Percentiles rank a stretch among this genome's conserved stretches.
These are phyloP conservation scores for Amylocystis lapponica DNA, from an alignment of 768 basidiomycete genomes.

Conservation along the genomic window DNA sequence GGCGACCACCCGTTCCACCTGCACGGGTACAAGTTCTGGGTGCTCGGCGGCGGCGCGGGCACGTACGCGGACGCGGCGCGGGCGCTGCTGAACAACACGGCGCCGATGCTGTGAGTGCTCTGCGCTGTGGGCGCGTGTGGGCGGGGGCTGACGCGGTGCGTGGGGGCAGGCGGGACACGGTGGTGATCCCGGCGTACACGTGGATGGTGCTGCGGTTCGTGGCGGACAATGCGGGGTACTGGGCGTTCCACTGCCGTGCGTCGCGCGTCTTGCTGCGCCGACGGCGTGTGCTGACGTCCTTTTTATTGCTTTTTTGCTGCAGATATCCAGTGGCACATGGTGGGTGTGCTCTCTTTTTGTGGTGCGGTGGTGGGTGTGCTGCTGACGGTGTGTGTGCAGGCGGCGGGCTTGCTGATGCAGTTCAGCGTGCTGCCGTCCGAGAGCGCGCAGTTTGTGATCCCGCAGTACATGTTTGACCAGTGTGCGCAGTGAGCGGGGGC, in stretches of 20 bases:
- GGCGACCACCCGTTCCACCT: slow-evolving; percentile 33
- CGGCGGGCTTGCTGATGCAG: slow-evolving; percentile 36
- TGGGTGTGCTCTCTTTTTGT: not conserved
- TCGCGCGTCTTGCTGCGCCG: slow-evolving; percentile 29
- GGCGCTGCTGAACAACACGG: slow-evolving; percentile 29
- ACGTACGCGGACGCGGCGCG: slow-evolving; percentile 23
- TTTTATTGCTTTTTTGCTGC: not conserved
- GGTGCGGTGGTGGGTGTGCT: not conserved
- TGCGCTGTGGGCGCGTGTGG: not conserved
- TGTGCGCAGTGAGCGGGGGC: slow-evolving; percentile 16
- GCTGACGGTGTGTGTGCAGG: slow-evolving; percentile 10
- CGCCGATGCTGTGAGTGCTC: slow-evolving; percentile 27
- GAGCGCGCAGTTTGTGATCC: slow-evolving; percentile 29
- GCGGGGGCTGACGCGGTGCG: not conserved
- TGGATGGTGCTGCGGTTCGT: slow-evolving; percentile 35
- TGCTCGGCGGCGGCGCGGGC: slow-evolving; percentile 33
- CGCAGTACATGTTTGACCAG: slow-evolving; percentile 28
- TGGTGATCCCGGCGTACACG: slow-evolving; percentile 34
- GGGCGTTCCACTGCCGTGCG: slow-evolving; percentile 42
- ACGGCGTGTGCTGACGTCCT: not conserved
- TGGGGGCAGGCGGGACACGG: slow-evolving; percentile 31
- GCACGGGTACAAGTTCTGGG: slow-evolving; percentile 31
- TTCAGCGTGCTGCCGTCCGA: slow-evolving; percentile 32
- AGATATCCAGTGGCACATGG: slow-evolving; percentile 17
- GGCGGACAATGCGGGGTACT: slow-evolving; percentile 39